phyloP scores from a whole-genome alignment of 2,329 filamentous ascomycete genomes.

The Venturia oleaginea region DNA sequence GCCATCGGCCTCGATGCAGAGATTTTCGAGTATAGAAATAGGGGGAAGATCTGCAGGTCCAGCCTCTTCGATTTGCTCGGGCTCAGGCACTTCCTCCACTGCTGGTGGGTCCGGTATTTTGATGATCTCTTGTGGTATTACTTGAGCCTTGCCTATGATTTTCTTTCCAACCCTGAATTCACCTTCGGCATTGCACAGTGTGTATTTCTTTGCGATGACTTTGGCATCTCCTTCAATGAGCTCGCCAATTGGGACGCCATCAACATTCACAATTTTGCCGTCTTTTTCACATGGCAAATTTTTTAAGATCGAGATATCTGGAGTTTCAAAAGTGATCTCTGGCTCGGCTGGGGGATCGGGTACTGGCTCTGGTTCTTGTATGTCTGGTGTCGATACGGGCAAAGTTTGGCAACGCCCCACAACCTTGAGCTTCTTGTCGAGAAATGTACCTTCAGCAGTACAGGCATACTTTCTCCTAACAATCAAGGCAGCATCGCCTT shows the following conservation, averaged over 20 bases:
- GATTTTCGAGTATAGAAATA: conserved; percentile 40
- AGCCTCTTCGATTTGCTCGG: conserved; percentile 37
- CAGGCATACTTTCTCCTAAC: background rate
- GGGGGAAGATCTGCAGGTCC: conserved; percentile 32
- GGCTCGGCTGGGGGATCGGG: conserved; percentile 33
- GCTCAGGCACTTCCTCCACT: conserved; percentile 35
- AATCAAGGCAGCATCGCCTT: conserved; percentile 44
- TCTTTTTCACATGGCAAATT: conserved; percentile 41
- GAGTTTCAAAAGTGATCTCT: conserved; percentile 23
- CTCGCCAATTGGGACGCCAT: conserved; percentile 40
- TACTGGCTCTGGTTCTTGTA: conserved; percentile 29
- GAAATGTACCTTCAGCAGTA: conserved; percentile 5
- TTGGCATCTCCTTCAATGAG: conserved; percentile 42
- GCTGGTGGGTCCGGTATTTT: conserved; percentile 30
- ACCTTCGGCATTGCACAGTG: conserved; percentile 38
- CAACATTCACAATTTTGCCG: conserved; percentile 39
- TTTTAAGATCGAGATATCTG: conserved; percentile 39
- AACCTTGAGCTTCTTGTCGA: conserved; percentile 36
- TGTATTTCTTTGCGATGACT: conserved; percentile 41
- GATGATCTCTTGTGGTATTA: conserved; percentile 31
- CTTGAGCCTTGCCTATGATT: conserved; percentile 41
- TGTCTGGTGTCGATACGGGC: conserved; percentile 34
- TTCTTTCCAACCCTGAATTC: conserved; percentile 42
- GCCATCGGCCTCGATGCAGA: conserved; percentile 49
- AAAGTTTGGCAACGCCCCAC: conserved; percentile 41